Conservation (phyloP, 2,329 filamentous ascomycete species). For the Fusarium equiseti region DNA sequence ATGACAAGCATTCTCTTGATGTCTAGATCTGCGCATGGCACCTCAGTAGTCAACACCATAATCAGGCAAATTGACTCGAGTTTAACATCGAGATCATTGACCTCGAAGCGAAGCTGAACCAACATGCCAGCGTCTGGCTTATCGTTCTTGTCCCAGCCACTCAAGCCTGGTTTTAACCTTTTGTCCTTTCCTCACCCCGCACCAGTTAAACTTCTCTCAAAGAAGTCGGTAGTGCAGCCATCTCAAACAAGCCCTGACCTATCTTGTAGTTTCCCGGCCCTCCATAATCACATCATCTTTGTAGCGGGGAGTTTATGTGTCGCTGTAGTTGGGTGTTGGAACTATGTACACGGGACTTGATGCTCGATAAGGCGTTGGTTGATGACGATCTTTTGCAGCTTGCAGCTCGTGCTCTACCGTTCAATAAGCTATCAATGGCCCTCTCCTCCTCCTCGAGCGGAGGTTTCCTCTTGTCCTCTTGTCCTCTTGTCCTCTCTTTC, state of each 20-base stretch:
- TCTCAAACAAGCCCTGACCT: conserved; percentile 14
- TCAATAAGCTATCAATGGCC: conserved; percentile 25
- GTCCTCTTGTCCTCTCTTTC: conserved; percentile 13
- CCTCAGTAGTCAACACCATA: background rate
- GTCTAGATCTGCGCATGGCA: conserved; percentile 13
- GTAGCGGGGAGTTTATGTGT: conserved; percentile 34
- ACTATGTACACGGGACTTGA: conserved; percentile 37
- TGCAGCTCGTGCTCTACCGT: conserved; percentile 17
- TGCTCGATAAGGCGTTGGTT: conserved; percentile 28
- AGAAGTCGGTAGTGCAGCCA: conserved; percentile 37
- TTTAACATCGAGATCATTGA: conserved; percentile 15
- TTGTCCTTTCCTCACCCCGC: conserved; percentile 23
- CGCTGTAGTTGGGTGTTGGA: conserved; percentile 2
- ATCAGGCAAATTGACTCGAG: background rate
- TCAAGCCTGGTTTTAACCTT: background rate
- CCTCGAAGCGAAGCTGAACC: background rate
- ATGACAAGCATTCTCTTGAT: conserved; percentile 10
- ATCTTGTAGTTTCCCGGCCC: conserved; percentile 32
- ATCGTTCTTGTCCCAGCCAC: conserved; percentile 18
- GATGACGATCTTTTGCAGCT: conserved; percentile 39
- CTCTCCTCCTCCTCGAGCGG: conserved; percentile 12
- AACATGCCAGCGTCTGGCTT: conserved; percentile 14
- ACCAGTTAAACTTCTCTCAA: conserved; percentile 35
- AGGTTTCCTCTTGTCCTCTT: conserved; percentile 11
- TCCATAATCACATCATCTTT: conserved; percentile 33